phyloP scores from a whole-genome alignment of 805 yeast genomes.

The Starmerella bombi region DNA sequence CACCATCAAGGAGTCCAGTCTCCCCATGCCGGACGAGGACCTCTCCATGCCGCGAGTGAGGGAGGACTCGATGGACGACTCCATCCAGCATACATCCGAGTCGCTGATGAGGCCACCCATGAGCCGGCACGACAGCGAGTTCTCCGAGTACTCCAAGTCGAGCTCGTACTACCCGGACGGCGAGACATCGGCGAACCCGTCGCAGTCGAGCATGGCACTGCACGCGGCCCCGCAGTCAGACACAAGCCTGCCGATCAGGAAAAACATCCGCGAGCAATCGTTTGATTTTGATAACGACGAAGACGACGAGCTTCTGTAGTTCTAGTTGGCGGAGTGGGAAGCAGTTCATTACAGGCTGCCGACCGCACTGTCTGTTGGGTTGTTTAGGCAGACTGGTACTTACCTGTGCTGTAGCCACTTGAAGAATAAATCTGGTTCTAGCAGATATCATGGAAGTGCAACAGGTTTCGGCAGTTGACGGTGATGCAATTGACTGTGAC shows the following conservation, averaged over 20 bases:
- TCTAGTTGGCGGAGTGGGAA: no score
- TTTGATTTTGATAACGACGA: constrained; percentile 1
- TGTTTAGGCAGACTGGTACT: no score
- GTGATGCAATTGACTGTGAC: no score
- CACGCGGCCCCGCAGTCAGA: neutral
- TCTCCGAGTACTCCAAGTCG: constrained; percentile 13
- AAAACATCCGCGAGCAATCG: neutral
- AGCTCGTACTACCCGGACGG: constrained; percentile 14
- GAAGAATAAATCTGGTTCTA: no score
- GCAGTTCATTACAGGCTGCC: no score
- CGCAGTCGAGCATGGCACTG: constrained; percentile 10
- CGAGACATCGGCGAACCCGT: constrained; percentile 12
- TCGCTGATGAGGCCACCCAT: constrained; percentile 1
- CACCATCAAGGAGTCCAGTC: neutral
- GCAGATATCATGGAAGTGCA: no score
- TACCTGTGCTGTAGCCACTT: no score
- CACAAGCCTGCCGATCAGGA: neutral
- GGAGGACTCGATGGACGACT: constrained; percentile 1
- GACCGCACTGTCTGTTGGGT: no score
- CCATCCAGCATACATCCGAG: constrained; percentile 10
- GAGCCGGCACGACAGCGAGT: constrained; percentile 6
- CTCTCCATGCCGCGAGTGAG: no score
- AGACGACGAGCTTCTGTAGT: constrained; percentile 3
- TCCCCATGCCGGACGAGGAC: neutral
- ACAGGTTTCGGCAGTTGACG: no score